These are phyloP conservation scores for Nemania serpens DNA, from an alignment of 2,329 filamentous ascomycete genomes.

Conservation along the genomic window DNA sequence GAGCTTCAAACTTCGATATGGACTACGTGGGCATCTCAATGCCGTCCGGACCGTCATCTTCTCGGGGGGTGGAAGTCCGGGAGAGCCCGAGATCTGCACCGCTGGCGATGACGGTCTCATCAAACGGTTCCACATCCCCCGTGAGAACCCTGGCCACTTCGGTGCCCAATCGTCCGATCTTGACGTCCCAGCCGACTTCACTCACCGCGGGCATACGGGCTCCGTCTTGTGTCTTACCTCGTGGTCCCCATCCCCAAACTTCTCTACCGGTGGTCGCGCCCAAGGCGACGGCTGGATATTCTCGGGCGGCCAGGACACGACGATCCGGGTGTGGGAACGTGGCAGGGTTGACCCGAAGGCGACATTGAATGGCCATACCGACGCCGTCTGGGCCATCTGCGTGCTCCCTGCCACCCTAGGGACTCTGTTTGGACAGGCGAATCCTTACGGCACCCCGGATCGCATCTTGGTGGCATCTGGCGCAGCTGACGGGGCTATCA, in stretches of 20 bases:
- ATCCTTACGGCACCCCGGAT: constrained; percentile 78
- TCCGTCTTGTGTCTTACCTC: constrained; percentile 85
- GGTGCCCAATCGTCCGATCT: constrained; percentile 71
- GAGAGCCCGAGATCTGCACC: constrained; percentile 95
- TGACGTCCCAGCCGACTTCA: constrained; percentile 92
- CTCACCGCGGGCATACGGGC: constrained; percentile 91
- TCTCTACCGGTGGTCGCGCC: constrained; percentile 84
- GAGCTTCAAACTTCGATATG: constrained; percentile 91
- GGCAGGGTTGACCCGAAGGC: constrained; percentile 94
- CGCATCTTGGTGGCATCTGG: constrained; percentile 90
- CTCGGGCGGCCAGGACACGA: constrained; percentile 92
- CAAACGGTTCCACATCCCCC: constrained; percentile 95
- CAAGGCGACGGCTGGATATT: constrained; percentile 98
- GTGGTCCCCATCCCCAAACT: constrained; percentile 85
- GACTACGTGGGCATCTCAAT: constrained; percentile 88
- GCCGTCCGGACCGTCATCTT: constrained; percentile 95
- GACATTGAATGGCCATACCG: constrained; percentile 89
- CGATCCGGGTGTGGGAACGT: constrained; percentile 92
- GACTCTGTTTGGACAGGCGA: constrained; percentile 76
- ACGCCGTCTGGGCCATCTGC: constrained; percentile 94
- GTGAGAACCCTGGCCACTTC: constrained; percentile 64
- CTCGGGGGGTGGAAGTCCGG: constrained; percentile 91
- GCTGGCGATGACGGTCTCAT: constrained; percentile 94
- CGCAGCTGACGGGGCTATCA: constrained; percentile 86
- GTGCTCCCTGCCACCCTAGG: constrained; percentile 85